Conservation (phyloP, 495 filamentous ascomycete genomes). For the Hypoxylon lienhwacheense region DNA sequence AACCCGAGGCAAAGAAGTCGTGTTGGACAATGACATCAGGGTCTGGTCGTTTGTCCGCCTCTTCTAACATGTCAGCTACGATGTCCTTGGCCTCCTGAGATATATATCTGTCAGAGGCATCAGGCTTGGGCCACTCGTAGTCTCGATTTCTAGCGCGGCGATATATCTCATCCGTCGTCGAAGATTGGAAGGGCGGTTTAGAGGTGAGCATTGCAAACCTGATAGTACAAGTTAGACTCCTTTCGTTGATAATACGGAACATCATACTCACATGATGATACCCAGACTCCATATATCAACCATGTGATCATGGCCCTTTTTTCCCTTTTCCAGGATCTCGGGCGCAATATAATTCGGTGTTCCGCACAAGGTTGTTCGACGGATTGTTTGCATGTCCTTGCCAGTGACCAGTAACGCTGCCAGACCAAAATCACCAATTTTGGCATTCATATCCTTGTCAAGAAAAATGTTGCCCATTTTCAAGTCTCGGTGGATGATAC, state of each 20-base stretch:
- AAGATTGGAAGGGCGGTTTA: conserved; percentile 86
- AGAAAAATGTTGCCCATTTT: conserved; percentile 99
- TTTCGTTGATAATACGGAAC: neutral
- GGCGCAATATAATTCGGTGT: conserved; percentile 99
- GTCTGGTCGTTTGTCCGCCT: conserved; percentile 72
- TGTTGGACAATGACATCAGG: conserved; percentile 83
- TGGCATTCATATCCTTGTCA: conserved; percentile 94
- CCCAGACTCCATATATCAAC: conserved; percentile 98
- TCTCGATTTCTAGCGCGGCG: conserved; percentile 68
- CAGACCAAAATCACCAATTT: conserved; percentile 95
- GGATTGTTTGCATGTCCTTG: conserved; percentile 72
- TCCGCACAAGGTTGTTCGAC: conserved; percentile 89
- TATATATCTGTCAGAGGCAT: conserved; percentile 53
- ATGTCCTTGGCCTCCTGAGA: conserved; percentile 71
- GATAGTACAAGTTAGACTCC: conserved; percentile 23
- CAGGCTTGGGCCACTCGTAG: conserved; percentile 72
- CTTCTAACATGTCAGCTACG: conserved; percentile 72
- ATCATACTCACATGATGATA: conserved; percentile 77
- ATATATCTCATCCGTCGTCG: conserved; percentile 85
- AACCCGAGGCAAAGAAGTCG: conserved; percentile 71
- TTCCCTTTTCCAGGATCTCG: conserved; percentile 85
- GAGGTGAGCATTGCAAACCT: conserved; percentile 88
- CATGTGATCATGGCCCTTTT: conserved; percentile 82
- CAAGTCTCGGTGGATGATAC: conserved; percentile 93
- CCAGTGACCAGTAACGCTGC: conserved; percentile 89